Conservation (phyloP, 805 yeast species). For the Schwanniomyces yamadae region DNA sequence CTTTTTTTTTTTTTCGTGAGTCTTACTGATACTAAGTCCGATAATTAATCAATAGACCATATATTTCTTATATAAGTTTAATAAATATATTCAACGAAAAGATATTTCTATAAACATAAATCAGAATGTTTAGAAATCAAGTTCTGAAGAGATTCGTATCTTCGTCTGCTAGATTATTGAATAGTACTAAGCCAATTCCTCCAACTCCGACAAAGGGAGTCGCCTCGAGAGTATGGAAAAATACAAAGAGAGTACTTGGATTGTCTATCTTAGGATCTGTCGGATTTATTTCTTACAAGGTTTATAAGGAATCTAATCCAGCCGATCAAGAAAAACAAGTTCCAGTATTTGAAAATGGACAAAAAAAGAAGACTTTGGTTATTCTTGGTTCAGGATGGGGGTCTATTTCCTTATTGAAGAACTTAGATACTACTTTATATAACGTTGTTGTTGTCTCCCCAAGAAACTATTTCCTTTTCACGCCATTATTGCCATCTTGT, state of each 20-base stretch:
- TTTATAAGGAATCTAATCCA: slow-evolving; percentile 64
- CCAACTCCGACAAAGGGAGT: slow-evolving; percentile 20
- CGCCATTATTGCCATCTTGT: slow-evolving; percentile 92
- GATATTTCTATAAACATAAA: not conserved
- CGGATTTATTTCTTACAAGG: slow-evolving; percentile 49
- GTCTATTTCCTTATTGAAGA: slow-evolving; percentile 77
- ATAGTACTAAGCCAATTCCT: slow-evolving; percentile 10
- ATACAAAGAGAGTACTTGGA: slow-evolving; percentile 46
- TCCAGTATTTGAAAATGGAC: slow-evolving; percentile 54
- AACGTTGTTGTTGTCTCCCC: slow-evolving; percentile 91
- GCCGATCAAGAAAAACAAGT: slow-evolving; percentile 59
- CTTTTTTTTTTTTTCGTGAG: slow-evolving; percentile 1
- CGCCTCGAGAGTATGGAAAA: slow-evolving; percentile 45
- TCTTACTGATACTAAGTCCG: not conserved
- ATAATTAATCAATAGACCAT: not conserved
- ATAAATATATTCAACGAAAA: too few species aligned
- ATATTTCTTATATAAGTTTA: not conserved
- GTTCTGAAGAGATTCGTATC: slow-evolving; percentile 21
- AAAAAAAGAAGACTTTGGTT: slow-evolving; percentile 70
- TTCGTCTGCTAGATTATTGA: slow-evolving; percentile 21
- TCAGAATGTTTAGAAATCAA: slow-evolving; percentile 5
- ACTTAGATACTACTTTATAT: slow-evolving; percentile 80
- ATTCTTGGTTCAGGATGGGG: slow-evolving; percentile 95
- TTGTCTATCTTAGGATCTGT: slow-evolving; percentile 55
- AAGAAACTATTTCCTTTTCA: slow-evolving; percentile 90